A percentile compares a stretch with the other conserved stretches of the same genome.
Evolutionary conservation across 176 grass and related monocot genomes (phyloP).

Genomic region (Carex myosuroides): DNA sequence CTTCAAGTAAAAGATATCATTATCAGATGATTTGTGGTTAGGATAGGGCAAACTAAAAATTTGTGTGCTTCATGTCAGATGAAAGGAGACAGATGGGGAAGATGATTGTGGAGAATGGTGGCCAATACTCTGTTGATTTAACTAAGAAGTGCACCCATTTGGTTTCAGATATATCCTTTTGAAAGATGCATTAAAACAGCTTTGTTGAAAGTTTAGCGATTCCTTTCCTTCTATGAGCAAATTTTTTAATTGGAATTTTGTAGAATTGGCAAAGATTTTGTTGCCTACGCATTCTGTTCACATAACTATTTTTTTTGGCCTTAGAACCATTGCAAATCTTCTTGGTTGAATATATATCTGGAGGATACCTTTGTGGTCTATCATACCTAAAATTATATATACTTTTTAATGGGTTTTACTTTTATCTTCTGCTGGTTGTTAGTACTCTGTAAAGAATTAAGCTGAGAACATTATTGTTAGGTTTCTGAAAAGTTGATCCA

Average conservation of each 20-base stretch:
- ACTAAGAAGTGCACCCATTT: slow-evolving; percentile 88
- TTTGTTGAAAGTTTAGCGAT: neutral
- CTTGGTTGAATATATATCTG: neutral
- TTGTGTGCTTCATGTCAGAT: slow-evolving; percentile 38
- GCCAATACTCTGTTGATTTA: slow-evolving; percentile 75
- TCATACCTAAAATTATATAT: neutral
- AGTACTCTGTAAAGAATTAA: neutral
- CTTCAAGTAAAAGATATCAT: slow-evolving; percentile 11
- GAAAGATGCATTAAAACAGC: slow-evolving; percentile 10
- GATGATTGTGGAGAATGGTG: slow-evolving; percentile 87
- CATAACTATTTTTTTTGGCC: neutral
- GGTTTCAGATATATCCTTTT: slow-evolving; percentile 96
- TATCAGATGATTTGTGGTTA: slow-evolving; percentile 16
- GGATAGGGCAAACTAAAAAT: slow-evolving; percentile 2
- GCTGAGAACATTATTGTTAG: neutral
- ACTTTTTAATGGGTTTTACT: neutral
- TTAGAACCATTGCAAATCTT: neutral
- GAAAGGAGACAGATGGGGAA: slow-evolving; percentile 54
- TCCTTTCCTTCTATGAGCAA: neutral
- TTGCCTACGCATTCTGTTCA: neutral
- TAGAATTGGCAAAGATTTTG: neutral
- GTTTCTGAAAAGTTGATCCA: neutral
- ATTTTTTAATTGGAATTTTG: slow-evolving; percentile 1
- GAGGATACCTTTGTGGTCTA: neutral
- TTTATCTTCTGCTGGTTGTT: neutral